Percentiles rank a stretch among this genome's conserved stretches.
Conservation (phyloP, 345 rosid genomes). For the Litchi chinensis region DNA sequence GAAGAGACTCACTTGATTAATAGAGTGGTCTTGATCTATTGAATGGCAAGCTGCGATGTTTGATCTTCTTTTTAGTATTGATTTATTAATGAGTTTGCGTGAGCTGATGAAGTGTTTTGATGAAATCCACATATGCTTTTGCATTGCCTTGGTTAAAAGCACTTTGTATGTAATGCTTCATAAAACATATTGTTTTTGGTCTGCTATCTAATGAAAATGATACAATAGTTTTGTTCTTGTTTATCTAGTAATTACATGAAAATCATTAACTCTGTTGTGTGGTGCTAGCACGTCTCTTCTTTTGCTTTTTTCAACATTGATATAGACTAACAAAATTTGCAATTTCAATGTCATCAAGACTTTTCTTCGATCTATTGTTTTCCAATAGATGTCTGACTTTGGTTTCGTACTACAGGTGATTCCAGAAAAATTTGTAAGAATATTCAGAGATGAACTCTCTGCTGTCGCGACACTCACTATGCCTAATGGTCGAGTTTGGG, state of each 20-base stretch:
- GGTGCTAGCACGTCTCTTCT: background rate
- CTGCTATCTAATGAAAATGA: no score
- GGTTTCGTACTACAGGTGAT: conserved; percentile 31
- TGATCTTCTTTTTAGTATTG: background rate
- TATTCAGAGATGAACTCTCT: conserved; percentile 40
- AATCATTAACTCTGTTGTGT: no score
- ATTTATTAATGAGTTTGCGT: no score
- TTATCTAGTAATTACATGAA: background rate
- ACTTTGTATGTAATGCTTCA: background rate
- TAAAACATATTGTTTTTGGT: no score
- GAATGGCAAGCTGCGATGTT: background rate
- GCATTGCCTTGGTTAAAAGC: background rate
- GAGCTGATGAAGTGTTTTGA: background rate
- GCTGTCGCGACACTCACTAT: conserved; percentile 28
- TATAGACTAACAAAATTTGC: background rate
- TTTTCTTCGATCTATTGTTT: background rate
- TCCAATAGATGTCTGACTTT: background rate
- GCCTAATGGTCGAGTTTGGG: conserved; percentile 42
- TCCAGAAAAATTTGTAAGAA: conserved; percentile 39
- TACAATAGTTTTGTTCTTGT: no score
- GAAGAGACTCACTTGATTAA: no score
- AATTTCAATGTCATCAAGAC: background rate
- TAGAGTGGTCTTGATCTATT: no score
- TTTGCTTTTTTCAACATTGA: background rate
- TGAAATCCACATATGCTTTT: no score